These are phyloP conservation scores for Orbilia javanica DNA, from an alignment of 2,329 filamentous ascomycete genomes.

Conservation along the genomic window DNA sequence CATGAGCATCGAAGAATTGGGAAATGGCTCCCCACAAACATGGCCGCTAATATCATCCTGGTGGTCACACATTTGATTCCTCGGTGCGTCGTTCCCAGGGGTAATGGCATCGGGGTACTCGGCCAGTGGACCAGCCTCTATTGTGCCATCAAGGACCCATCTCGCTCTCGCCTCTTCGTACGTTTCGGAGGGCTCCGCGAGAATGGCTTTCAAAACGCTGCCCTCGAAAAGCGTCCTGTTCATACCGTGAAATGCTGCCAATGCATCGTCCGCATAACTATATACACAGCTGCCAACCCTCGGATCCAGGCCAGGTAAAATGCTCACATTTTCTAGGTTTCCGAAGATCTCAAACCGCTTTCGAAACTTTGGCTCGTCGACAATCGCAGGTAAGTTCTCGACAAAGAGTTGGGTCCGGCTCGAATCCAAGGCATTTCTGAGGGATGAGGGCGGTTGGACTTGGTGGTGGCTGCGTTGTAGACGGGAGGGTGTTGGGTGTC, in stretches of 20 bases:
- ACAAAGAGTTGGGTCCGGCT: conserved; percentile 42
- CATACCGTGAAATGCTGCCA: conserved; percentile 55
- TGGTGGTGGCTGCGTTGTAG: conserved; percentile 38
- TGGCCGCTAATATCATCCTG: conserved; percentile 45
- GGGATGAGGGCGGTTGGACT: background rate
- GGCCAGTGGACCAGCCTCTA: background rate
- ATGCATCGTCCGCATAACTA: conserved; percentile 46
- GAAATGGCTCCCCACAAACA: conserved; percentile 48
- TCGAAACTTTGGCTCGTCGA: conserved; percentile 49
- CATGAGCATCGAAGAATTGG: conserved; percentile 21
- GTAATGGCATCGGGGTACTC: conserved; percentile 22
- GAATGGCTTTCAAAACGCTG: conserved; percentile 26
- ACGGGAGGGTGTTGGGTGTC: conserved; percentile 28
- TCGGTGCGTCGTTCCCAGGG: conserved; percentile 17
- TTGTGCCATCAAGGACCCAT: background rate
- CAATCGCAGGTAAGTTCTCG: conserved; percentile 35
- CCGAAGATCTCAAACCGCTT: conserved; percentile 57
- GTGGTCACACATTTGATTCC: conserved; percentile 55
- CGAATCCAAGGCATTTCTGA: conserved; percentile 15
- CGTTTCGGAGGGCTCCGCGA: conserved; percentile 39
- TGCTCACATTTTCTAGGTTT: conserved; percentile 29
- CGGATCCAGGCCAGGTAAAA: conserved; percentile 28
- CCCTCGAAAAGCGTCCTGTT: conserved; percentile 49
- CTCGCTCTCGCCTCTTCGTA: conserved; percentile 49
- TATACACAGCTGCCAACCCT: conserved; percentile 42